phyloP scores from a whole-genome alignment of 192 early-diverging fungal genomes.

The Coemansia aciculifera region DNA sequence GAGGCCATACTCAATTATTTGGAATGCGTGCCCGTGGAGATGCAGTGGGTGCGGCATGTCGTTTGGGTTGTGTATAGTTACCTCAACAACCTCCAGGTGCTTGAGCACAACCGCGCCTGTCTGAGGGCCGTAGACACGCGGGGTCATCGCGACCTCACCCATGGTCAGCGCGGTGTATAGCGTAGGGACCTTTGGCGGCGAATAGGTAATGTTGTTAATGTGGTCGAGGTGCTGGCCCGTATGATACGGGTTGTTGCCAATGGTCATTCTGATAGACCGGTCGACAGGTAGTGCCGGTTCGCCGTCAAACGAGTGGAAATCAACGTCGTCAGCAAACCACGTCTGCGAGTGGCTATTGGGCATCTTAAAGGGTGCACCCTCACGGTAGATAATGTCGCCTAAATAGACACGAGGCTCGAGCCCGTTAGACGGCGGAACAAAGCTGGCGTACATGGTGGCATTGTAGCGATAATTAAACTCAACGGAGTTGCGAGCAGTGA shows the following conservation, averaged over 20 bases:
- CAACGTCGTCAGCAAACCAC: slow-evolving; percentile 42
- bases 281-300: slow-evolving; percentile 54
- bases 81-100: slow-evolving; percentile 64
- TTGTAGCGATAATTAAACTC: slow-evolving; percentile 68
- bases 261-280: slow-evolving; percentile 46
- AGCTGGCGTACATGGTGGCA: slow-evolving; percentile 58
- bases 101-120: slow-evolving; percentile 60
- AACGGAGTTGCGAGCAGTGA: slow-evolving; percentile 61
- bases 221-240: slow-evolving; percentile 72
- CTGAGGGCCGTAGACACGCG: slow-evolving; percentile 64
- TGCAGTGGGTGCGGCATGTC: slow-evolving; percentile 72
- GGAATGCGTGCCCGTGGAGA: slow-evolving; percentile 83
- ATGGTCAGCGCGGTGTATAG: slow-evolving; percentile 64
- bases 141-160: slow-evolving; percentile 54
- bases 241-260: slow-evolving; percentile 58
- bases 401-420: slow-evolving; percentile 56
- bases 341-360: not conserved
- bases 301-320: slow-evolving; percentile 53
- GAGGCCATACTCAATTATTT: slow-evolving; percentile 57
- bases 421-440: slow-evolving; percentile 47
- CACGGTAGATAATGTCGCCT: slow-evolving; percentile 60
- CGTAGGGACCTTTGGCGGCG: slow-evolving; percentile 62
- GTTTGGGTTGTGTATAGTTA: slow-evolving; percentile 72
- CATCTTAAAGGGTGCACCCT: slow-evolving; percentile 53
- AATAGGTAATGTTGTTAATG: slow-evolving; percentile 72